These are phyloP conservation scores for Daldinia sp. DNA, from an alignment of 2,329 filamentous ascomycete genomes.

Conservation along the genomic window DNA sequence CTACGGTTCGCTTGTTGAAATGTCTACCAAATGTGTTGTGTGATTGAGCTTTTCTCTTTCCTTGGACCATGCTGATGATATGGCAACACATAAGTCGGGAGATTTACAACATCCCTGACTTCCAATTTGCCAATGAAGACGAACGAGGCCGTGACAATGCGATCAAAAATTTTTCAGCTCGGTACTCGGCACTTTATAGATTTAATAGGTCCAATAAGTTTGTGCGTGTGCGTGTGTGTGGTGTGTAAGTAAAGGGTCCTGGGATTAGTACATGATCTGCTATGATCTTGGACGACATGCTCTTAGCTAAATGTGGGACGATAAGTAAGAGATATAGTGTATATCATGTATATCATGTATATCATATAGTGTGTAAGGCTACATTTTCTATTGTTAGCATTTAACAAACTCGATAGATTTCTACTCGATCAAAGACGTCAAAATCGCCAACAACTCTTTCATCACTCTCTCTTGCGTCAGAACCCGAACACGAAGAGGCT, in stretches of 20 bases:
- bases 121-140: background rate
- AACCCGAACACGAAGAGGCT: background rate
- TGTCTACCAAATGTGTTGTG: slow-evolving; percentile 16
- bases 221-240: too few species aligned
- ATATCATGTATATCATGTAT: too few species aligned
- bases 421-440: background rate
- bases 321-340: background rate
- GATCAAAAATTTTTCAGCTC: background rate
- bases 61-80: background rate
- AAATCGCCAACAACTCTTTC: background rate
- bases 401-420: background rate
- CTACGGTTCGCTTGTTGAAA: slow-evolving; percentile 8
- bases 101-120: slow-evolving; percentile 7
- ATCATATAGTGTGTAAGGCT: background rate
- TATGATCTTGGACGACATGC: slow-evolving; percentile 1
- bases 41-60: slow-evolving; percentile 9
- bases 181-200: slow-evolving; percentile 9
- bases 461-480: background rate
- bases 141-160: background rate
- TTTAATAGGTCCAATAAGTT: slow-evolving; percentile 11
- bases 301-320: background rate
- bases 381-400: background rate
- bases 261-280: background rate
- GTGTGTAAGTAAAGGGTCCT: background rate
- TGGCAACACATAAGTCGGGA: background rate